These are phyloP conservation scores for Oropetium thomaeum DNA, from an alignment of 176 grass and related monocot species.

Conservation along the genomic window DNA sequence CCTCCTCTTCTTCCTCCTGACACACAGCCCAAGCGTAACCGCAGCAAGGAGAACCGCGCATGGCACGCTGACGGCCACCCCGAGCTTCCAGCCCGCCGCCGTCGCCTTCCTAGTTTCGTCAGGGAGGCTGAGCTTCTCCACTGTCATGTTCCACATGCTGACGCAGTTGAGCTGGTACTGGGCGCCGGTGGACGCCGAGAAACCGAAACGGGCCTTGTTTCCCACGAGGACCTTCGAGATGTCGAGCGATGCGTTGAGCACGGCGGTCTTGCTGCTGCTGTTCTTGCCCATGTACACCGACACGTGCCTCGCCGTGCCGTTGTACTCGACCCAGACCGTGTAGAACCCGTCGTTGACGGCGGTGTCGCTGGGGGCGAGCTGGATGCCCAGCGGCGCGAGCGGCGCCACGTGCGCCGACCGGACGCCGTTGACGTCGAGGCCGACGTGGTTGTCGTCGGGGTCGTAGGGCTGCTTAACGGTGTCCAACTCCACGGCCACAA, in stretches of 20 bases:
- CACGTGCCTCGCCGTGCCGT: constrained; percentile 46
- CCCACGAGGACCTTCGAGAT: constrained; percentile 33
- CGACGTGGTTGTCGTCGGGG: constrained; percentile 34
- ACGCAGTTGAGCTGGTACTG: constrained; percentile 83
- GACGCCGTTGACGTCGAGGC: constrained; percentile 41
- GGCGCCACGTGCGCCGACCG: background rate
- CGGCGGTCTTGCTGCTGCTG: background rate
- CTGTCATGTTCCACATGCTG: constrained; percentile 65
- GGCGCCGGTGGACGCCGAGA: constrained; percentile 73
- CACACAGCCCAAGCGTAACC: constrained; percentile 35
- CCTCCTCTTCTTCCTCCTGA: constrained; percentile 36
- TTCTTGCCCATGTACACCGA: constrained; percentile 52
- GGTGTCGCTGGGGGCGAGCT: constrained; percentile 36
- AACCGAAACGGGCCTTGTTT: constrained; percentile 60
- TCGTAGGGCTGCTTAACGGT: constrained; percentile 23
- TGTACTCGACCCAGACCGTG: constrained; percentile 75
- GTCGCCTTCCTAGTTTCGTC: background rate
- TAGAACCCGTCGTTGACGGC: background rate
- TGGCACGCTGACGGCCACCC: constrained; percentile 36
- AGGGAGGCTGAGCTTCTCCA: constrained; percentile 43
- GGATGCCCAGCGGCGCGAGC: constrained; percentile 47
- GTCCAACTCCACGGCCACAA: constrained; percentile 54
- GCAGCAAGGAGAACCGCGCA: constrained; percentile 32
- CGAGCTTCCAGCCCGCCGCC: constrained; percentile 52
- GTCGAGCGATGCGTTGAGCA: constrained; percentile 55